Evolutionary conservation across 345 rosid species (phyloP), one percentile per base, ranked within the genome.

Genomic region (Physaria fendleri): DNA sequence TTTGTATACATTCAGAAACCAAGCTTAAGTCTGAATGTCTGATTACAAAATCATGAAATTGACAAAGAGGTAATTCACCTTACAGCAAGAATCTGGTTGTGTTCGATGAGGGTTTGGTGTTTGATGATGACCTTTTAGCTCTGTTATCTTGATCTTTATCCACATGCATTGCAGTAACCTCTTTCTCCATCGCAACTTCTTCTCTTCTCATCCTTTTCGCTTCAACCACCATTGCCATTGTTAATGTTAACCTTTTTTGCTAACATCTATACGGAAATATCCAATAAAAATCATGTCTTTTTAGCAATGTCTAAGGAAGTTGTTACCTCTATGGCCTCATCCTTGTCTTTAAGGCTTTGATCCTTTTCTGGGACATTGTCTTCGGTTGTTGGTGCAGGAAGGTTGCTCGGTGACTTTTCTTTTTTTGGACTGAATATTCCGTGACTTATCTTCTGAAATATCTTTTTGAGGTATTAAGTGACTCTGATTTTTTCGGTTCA

Each of bases 181-280:
- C 99, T 79, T 92, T 92, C 81, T 92, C 98, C 98, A 92, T 92
- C 1, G 88, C 85, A 52, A 97, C 94, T 44, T 88, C 98, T 79
- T 92, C 98, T 70, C 98, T 82, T 78, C 98, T 85, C 98, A 93
- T 93, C 80, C 86, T 93, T 82, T 93, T 93, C 30, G 99, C 99
- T 78, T 93, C 97, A 59, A 93, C 91, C 76, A 85, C 99, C 99
- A 93, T 89, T 69, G 99, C 99, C 74, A 89, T 93, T 17, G 94
- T 84, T 71, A 93, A 79, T 2, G 97, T 93, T 35, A 56, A 89
- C 97, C 54, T 89, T 93, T 74, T 82, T 93, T 7, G 99, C 95
- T 24, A 93, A 71, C 95, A 93, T 85, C 99, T 93, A 76, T 33
- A 16, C 34, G 58, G 72, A 56, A 33, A 11, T 21, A 46, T 9